phyloP scores from a whole-genome alignment of 2,329 filamentous ascomycete species.

The Gliomastix tumulicola region DNA sequence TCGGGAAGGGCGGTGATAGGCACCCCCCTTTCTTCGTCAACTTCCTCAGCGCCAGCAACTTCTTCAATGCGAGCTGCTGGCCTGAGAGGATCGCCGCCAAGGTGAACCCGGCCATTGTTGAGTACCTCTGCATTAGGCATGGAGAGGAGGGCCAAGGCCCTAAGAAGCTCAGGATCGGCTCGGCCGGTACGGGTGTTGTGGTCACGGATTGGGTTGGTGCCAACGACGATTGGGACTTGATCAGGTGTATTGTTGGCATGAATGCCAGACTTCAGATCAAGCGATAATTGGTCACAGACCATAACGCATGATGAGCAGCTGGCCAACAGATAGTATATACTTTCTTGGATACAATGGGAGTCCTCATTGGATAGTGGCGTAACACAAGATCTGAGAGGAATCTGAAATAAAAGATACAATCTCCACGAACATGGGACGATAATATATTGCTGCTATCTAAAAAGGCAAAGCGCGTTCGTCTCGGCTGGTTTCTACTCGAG shows the following conservation, averaged over 20 bases:
- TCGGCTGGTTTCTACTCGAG: too few species aligned
- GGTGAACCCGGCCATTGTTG: slow-evolving; percentile 70
- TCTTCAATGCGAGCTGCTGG: slow-evolving; percentile 90
- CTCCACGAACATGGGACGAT: too few species aligned
- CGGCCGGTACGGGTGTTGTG: slow-evolving; percentile 78
- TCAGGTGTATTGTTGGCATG: slow-evolving; percentile 83
- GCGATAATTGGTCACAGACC: too few species aligned
- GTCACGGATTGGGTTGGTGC: slow-evolving; percentile 91
- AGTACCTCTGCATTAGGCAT: slow-evolving; percentile 54
- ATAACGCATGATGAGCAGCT: too few species aligned
- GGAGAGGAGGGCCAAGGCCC: slow-evolving; percentile 43
- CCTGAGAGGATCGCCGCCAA: slow-evolving; percentile 84
- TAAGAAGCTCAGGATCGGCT: slow-evolving; percentile 46
- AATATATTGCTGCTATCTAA: too few species aligned
- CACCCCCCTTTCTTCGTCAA: slow-evolving; percentile 73
- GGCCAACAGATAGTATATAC: too few species aligned
- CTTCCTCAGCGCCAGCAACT: slow-evolving; percentile 86
- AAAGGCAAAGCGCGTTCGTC: too few species aligned
- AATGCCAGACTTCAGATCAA: slow-evolving; percentile 61
- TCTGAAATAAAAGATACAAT: too few species aligned
- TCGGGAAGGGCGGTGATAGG: slow-evolving; percentile 16
- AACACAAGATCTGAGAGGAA: too few species aligned
- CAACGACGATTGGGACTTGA: slow-evolving; percentile 83
- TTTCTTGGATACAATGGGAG: too few species aligned
- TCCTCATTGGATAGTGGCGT: too few species aligned